These are phyloP conservation scores for Plasmopara muralis DNA, from an alignment of 352 stramenopile genomes.

Conservation along the genomic window DNA sequence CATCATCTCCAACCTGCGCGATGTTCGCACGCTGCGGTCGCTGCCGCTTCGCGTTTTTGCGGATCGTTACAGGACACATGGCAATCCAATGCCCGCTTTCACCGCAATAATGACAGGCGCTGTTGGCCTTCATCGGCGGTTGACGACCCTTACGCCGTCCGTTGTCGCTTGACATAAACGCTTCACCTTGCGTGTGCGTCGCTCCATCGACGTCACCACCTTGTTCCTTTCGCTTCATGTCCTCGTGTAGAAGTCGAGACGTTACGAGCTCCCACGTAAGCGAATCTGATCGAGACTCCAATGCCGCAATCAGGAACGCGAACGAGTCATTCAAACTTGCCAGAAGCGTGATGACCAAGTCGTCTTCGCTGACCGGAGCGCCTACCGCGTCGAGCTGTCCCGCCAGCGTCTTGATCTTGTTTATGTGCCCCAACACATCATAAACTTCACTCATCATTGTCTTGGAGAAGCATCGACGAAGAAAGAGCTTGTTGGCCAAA, in stretches of 20 bases:
- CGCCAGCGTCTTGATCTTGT: slow-evolving; percentile 10
- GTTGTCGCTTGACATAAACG: slow-evolving; percentile 7
- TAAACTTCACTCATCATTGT: slow-evolving; percentile 19
- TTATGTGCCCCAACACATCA: slow-evolving; percentile 19
- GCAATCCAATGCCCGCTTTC: slow-evolving; percentile 9
- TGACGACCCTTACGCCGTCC: background rate
- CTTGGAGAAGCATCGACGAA: slow-evolving; percentile 22
- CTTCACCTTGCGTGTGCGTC: background rate
- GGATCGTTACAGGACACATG: background rate
- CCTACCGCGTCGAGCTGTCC: background rate
- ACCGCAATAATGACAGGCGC: slow-evolving; percentile 7
- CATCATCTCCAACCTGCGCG: background rate
- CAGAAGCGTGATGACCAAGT: slow-evolving; percentile 17
- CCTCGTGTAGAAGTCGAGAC: slow-evolving; percentile 8
- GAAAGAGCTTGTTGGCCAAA: slow-evolving; percentile 23
- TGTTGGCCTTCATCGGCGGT: background rate
- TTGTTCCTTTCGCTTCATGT: slow-evolving; percentile 14
- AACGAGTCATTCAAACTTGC: slow-evolving; percentile 17
- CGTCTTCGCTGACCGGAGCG: slow-evolving; percentile 5
- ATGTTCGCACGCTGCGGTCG: slow-evolving; percentile 2
- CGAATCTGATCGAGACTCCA: slow-evolving; percentile 13
- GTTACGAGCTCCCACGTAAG: slow-evolving; percentile 16
- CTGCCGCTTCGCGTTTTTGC: slow-evolving; percentile 1
- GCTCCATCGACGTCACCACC: slow-evolving; percentile 4
- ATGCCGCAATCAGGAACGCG: slow-evolving; percentile 25